Conservation (phyloP, 2,329 filamentous ascomycete genomes). For the Fusarium sp. region DNA sequence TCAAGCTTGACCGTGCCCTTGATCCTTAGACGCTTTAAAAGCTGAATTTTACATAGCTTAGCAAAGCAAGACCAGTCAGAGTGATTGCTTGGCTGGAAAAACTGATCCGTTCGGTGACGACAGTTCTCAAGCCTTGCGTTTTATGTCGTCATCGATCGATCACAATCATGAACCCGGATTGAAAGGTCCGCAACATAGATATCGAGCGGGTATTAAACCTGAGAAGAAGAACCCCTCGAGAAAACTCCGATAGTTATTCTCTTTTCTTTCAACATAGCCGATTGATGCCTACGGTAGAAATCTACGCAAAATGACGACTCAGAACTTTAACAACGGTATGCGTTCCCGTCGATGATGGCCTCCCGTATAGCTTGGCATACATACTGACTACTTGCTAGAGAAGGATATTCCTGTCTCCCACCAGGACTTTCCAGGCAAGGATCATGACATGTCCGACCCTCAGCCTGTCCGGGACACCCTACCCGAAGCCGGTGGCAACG, state of each 20-base stretch:
- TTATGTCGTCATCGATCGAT: constrained; percentile 44
- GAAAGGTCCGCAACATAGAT: constrained; percentile 27
- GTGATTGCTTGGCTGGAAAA: constrained; percentile 18
- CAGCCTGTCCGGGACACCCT: constrained; percentile 72
- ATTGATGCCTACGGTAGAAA: background rate
- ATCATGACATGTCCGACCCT: constrained; percentile 45
- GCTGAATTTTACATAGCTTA: background rate
- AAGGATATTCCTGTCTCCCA: constrained; percentile 44
- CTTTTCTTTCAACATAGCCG: background rate
- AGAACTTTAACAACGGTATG: constrained; percentile 40
- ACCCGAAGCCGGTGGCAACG: constrained; percentile 75
- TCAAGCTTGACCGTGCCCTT: constrained; percentile 11
- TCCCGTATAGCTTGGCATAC: too few species aligned
- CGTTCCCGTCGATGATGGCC: background rate
- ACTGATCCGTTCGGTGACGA: constrained; percentile 34
- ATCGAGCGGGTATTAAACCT: constrained; percentile 20
- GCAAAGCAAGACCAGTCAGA: background rate
- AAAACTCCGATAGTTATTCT: background rate
- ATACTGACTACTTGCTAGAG: constrained; percentile 49
- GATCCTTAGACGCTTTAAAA: background rate
- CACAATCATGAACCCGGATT: constrained; percentile 33
- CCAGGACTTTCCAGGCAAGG: constrained; percentile 46
- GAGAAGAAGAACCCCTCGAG: background rate
- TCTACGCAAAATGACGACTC: constrained; percentile 33
- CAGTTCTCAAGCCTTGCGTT: constrained; percentile 14